These are phyloP conservation scores for Boletus subparvulus DNA, from an alignment of 768 basidiomycete genomes.

Conservation along the genomic window DNA sequence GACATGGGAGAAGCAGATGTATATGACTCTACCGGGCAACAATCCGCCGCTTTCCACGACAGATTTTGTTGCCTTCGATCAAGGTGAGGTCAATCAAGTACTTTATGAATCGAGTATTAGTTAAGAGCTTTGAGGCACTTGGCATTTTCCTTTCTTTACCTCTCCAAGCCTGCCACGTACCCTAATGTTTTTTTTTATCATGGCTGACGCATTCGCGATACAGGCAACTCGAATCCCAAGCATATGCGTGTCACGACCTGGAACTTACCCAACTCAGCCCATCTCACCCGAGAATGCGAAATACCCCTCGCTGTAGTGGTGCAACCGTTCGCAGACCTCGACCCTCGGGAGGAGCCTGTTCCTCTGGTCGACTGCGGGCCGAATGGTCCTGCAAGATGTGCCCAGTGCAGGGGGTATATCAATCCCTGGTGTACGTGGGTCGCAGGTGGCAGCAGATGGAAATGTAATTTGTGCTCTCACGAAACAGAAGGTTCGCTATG, in stretches of 20 bases:
- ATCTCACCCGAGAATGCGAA: constrained; percentile 76
- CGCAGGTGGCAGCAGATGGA: constrained; percentile 82
- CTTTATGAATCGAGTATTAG: background rate
- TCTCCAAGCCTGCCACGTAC: background rate
- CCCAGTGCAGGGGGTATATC: constrained; percentile 82
- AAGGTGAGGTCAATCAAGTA: constrained; percentile 49
- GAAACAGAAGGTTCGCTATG: constrained; percentile 74
- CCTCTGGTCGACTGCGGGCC: constrained; percentile 73
- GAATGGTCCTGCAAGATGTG: constrained; percentile 80
- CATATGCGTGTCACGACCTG: constrained; percentile 89
- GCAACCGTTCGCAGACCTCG: constrained; percentile 88
- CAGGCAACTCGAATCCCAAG: constrained; percentile 89
- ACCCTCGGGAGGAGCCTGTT: constrained; percentile 73
- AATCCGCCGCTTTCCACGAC: constrained; percentile 84
- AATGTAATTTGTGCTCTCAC: constrained; percentile 85
- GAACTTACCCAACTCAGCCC: constrained; percentile 78
- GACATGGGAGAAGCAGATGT: constrained; percentile 71
- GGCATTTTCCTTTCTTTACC: background rate
- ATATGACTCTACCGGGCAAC: constrained; percentile 57
- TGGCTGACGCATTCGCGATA: constrained; percentile 15
- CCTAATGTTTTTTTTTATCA: background rate
- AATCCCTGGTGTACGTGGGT: constrained; percentile 92
- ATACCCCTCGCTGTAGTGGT: constrained; percentile 84
- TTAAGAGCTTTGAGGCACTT: background rate
- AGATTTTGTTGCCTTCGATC: constrained; percentile 87